Base-by-base conservation (phyloP, 768 basidiomycete genomes). In the Tricholoma sp. region DNA sequence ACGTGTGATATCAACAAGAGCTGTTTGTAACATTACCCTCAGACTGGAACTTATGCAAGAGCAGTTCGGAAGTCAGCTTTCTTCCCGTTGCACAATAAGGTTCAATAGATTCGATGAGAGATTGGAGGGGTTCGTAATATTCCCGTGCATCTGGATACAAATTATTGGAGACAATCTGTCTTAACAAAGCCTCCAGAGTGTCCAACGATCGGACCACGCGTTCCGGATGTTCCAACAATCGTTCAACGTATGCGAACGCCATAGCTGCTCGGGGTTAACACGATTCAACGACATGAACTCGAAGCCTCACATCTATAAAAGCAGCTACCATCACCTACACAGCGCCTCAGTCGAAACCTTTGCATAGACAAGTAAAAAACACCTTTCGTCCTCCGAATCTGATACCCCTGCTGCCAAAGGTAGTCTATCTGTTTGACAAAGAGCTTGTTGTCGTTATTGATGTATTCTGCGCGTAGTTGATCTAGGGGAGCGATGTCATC, bases 281-380 rank as follows among this genome's bases (percentile, higher is more conserved):
- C 62, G 57, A 63, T 59, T 52, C 55, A 46, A 46, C 32, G 41
- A 10, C 21, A 11, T 43, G 10, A 27, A 8, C n/a, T 32, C 34
- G 57, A 67, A 18, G 34, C 19, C 73, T 78, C 67, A 91, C 91
- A 87, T 79, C 94, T 79, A 69, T 95, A 97, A 71, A 95, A 96
- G 68, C 94, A 96, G 68, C 91, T 90, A 0, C 94, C 93, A 63
- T 91, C 94, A 27, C 94, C 91, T 84, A n/a, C 8, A 12, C 35
- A 10, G 45, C n/a, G n/a, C 19, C 14, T 58, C 14, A 41, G 49
- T 39, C 11, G 56, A 41, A 53, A 24, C 31, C 18, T 34, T 21
- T 45, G 46, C 6, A 22, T 29, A 21, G 19, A 22, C 41, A 41
- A 43, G 52, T 37, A 50, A 32, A 67, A 54, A 76, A 52, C 72